phyloP scores from a whole-genome alignment of 345 rosid genomes.

The Tarenaya hassleriana region DNA sequence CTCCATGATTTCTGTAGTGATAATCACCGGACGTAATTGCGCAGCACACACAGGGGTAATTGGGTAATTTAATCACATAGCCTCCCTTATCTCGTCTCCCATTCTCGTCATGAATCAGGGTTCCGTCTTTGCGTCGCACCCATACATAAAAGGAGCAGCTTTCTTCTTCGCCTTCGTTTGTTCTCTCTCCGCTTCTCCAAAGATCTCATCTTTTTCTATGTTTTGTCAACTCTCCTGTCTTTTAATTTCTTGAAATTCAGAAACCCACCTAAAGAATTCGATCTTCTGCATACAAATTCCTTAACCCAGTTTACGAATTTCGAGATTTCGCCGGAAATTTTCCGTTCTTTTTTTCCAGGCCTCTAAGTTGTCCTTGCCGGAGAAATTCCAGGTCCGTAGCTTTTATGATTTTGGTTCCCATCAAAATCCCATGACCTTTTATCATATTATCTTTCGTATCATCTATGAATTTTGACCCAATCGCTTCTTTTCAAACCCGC shows the following conservation, averaged over 20 bases:
- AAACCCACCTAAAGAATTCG: neutral
- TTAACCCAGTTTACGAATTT: neutral
- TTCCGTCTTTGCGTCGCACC: conserved; percentile 24
- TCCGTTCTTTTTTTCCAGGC: neutral
- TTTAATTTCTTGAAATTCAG: neutral
- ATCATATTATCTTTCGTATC: conserved; percentile 2
- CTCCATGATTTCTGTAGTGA: too few relatives aligned
- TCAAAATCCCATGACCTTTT: conserved; percentile 1
- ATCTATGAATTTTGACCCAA: conserved; percentile 24
- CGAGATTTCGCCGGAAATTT: neutral
- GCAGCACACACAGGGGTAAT: conserved; percentile 8
- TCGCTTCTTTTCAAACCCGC: conserved; percentile 12
- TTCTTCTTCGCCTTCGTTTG: conserved; percentile 9
- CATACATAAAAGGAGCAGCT: conserved; percentile 14
- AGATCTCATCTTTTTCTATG: neutral
- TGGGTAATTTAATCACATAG: neutral
- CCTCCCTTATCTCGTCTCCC: conserved; percentile 20
- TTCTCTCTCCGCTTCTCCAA: conserved; percentile 20
- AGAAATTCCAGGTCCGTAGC: neutral
- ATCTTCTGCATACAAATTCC: neutral
- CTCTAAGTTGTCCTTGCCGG: too few relatives aligned
- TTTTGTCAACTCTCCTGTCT: neutral
- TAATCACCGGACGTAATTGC: too few relatives aligned
- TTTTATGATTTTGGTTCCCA: conserved; percentile 24
- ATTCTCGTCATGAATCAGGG: conserved; percentile 4